These are phyloP conservation scores for Fusarium sp. DNA, from an alignment of 2,329 filamentous ascomycete species.

Conservation along the genomic window DNA sequence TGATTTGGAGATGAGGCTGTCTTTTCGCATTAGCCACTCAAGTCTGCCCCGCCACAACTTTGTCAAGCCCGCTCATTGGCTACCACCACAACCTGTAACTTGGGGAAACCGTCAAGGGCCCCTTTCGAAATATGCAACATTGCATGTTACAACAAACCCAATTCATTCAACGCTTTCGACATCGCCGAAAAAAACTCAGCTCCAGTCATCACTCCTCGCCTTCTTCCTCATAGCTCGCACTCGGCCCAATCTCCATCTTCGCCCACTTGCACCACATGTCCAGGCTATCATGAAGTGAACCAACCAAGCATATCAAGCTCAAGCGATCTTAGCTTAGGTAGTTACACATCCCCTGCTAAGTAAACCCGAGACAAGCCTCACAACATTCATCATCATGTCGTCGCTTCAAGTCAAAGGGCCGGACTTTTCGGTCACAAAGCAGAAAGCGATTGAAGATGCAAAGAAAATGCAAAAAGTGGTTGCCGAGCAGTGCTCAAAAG, in stretches of 20 bases:
- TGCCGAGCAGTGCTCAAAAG: conserved; percentile 67
- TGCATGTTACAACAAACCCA: conserved; percentile 14
- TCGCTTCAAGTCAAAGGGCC: conserved; percentile 55
- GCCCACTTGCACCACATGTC: not conserved
- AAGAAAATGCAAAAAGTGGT: conserved; percentile 74
- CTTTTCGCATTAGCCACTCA: conserved; percentile 25
- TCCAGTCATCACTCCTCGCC: not conserved
- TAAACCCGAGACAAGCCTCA: conserved; percentile 22
- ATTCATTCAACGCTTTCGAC: conserved; percentile 23
- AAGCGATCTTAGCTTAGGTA: conserved; percentile 16
- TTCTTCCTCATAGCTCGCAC: conserved; percentile 2
- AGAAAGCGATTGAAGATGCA: conserved; percentile 74
- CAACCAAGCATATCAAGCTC: conserved; percentile 7
- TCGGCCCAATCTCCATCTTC: not conserved
- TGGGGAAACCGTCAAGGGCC: conserved; percentile 24
- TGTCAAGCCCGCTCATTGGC: conserved; percentile 23
- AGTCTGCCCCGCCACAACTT: conserved; percentile 26
- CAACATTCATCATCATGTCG: conserved; percentile 46
- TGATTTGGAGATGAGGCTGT: not conserved
- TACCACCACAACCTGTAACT: conserved; percentile 17
- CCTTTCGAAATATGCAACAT: conserved; percentile 27
- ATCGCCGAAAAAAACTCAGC: conserved; percentile 1
- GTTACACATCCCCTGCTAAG: conserved; percentile 8
- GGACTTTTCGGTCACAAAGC: conserved; percentile 59
- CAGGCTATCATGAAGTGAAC: conserved; percentile 32